Percentiles rank a stretch among this genome's conserved stretches.
These are phyloP conservation scores for Apiospora phragmitis DNA, from an alignment of 2,329 filamentous ascomycete species.

Conservation along the genomic window DNA sequence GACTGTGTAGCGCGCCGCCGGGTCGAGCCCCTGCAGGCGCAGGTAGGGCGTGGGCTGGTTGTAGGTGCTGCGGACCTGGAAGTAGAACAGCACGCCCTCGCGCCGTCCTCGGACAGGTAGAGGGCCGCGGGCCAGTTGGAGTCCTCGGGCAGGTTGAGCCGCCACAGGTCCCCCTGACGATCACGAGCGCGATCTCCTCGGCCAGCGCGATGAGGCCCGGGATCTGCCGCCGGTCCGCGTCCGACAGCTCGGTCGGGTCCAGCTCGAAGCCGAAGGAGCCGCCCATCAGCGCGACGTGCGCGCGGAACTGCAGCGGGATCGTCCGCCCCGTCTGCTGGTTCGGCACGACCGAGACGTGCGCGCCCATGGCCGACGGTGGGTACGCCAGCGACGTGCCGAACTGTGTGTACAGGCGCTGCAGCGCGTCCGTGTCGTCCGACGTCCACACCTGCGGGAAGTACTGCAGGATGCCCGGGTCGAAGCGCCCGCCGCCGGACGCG, in stretches of 20 bases:
- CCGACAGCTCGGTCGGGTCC: constrained; percentile 51
- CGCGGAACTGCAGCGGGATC: constrained; percentile 59
- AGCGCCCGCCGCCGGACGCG: constrained; percentile 63
- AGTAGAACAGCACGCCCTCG: constrained; percentile 56
- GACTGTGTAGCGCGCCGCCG: constrained; percentile 52
- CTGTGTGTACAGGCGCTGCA: constrained; percentile 62
- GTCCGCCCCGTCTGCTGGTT: constrained; percentile 58
- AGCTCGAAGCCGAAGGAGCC: constrained; percentile 67
- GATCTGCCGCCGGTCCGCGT: constrained; percentile 52
- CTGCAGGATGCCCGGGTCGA: constrained; percentile 63
- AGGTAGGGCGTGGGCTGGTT: constrained; percentile 56
- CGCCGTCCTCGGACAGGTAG: constrained; percentile 54
- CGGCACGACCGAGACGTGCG: constrained; percentile 63
- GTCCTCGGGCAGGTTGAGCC: constrained; percentile 56
- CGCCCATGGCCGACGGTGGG: constrained; percentile 63
- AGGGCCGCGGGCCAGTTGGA: constrained; percentile 64
- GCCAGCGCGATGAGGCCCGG: constrained; percentile 55
- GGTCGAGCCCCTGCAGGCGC: constrained; percentile 57
- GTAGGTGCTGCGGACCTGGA: constrained; percentile 54
- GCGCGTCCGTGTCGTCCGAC: constrained; percentile 64
- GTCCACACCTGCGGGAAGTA: constrained; percentile 69
- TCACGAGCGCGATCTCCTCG: constrained; percentile 58
- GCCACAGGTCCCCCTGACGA: constrained; percentile 61
- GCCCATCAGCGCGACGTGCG: constrained; percentile 69
- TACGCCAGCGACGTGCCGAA: constrained; percentile 65